These are phyloP conservation scores for Fusarium newnesense DNA, from an alignment of 2,329 filamentous ascomycete genomes.

Conservation along the genomic window DNA sequence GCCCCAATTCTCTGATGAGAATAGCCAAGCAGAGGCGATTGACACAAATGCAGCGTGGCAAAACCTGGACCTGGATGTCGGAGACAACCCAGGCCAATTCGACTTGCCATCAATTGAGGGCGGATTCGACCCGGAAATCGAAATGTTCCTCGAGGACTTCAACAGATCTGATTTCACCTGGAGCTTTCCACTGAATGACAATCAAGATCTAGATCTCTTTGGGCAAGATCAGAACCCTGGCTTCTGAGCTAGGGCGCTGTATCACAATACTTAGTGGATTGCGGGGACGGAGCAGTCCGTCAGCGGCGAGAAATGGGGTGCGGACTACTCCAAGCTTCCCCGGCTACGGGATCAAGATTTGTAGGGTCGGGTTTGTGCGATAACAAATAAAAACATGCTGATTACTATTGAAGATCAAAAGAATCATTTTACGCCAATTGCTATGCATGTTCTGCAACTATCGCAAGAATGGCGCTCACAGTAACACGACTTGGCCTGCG, in stretches of 20 bases:
- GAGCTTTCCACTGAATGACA: constrained; percentile 16
- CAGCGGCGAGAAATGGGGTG: not conserved
- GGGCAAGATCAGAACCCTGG: not conserved
- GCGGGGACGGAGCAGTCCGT: constrained; percentile 8
- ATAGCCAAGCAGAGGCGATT: not conserved
- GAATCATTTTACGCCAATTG: rapidly evolving
- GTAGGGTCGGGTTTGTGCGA: not conserved
- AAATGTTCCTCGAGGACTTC: constrained; percentile 30
- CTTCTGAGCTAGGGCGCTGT: not conserved
- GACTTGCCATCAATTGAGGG: not conserved
- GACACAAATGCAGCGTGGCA: not conserved
- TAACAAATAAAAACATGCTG: not conserved
- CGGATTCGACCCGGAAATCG: constrained; percentile 27
- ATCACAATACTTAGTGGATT: not conserved
- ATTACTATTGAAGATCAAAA: not conserved
- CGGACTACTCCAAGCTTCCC: constrained; percentile 1
- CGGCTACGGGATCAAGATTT: not conserved
- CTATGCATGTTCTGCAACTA: not conserved
- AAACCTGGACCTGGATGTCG: not conserved
- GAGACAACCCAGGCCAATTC: not conserved
- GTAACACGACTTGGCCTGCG: not conserved
- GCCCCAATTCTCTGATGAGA: not conserved
- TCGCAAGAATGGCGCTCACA: constrained; percentile 1
- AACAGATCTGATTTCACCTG: constrained; percentile 25
- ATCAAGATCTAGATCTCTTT: constrained; percentile 1